phyloP scores from a whole-genome alignment of 139 green algal species.

The Mesotaenium endlicherianum region DNA sequence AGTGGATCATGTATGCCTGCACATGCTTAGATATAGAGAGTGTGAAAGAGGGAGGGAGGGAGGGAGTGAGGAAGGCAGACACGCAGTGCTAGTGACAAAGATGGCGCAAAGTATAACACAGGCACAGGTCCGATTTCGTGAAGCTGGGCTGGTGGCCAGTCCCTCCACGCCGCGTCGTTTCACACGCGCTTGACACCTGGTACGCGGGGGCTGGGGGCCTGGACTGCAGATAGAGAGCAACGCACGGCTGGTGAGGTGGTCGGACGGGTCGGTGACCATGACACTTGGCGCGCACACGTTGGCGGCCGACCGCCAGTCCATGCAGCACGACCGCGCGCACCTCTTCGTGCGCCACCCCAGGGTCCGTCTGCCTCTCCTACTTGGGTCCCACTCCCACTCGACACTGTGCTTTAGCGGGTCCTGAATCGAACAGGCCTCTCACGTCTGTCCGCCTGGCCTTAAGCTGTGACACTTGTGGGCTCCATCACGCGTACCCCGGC shows the following conservation, averaged over 20 bases:
- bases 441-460: too few species aligned
- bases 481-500: too few species aligned
- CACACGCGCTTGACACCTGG: not conserved
- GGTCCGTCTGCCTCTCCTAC: too few species aligned
- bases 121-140: not conserved
- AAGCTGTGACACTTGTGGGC: too few species aligned
- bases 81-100: not conserved
- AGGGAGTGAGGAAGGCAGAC: not conserved
- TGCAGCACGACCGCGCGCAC: constrained; percentile 10
- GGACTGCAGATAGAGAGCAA: constrained; percentile 50
- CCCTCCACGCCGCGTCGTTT: not conserved
- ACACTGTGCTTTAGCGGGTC: too few species aligned
- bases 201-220: too few species aligned
- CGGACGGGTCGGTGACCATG: constrained; percentile 49
- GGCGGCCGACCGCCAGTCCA: constrained; percentile 2
- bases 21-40: too few species aligned
- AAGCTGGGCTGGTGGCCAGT: not conserved
- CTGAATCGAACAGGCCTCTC: too few species aligned
- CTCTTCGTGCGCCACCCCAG: constrained; percentile 37
- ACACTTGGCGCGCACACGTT: constrained; percentile 54
- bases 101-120: not conserved
- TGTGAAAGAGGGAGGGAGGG: not conserved
- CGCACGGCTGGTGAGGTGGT: constrained; percentile 57
- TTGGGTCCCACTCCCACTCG: too few species aligned
- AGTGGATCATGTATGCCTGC: too few species aligned